Conservation (phyloP, 345 rosid species). For the Isatis tinctoria region DNA sequence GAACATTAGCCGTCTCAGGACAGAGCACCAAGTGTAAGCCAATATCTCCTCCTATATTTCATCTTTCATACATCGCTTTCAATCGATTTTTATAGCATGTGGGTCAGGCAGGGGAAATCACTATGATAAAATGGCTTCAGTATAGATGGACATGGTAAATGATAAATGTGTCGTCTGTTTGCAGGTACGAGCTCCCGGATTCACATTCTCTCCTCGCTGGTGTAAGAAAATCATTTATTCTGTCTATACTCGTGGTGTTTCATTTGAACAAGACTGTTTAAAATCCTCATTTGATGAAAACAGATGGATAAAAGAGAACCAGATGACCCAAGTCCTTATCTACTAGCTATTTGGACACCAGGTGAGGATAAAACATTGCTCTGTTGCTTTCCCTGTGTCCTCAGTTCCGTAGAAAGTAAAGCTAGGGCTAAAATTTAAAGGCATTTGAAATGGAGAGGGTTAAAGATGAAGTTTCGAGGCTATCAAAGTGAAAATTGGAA, state of each 20-base stretch:
- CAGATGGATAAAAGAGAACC: slow-evolving; percentile 82
- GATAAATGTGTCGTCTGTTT: slow-evolving; percentile 26
- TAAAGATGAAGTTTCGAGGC: neutral
- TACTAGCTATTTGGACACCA: slow-evolving; percentile 93
- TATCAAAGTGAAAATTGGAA: slow-evolving; percentile 1
- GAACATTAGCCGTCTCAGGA: slow-evolving; percentile 73
- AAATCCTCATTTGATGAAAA: slow-evolving; percentile 10
- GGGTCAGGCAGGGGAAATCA: neutral
- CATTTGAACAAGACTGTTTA: neutral
- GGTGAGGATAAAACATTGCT: slow-evolving; percentile 43
- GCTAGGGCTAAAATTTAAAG: neutral
- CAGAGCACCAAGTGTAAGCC: slow-evolving; percentile 98
- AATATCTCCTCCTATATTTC: slow-evolving; percentile 9
- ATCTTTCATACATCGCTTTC: neutral
- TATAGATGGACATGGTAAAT: slow-evolving; percentile 8
- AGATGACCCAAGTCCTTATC: slow-evolving; percentile 94
- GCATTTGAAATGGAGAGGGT: neutral
- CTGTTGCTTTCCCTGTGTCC: neutral
- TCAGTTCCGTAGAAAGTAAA: slow-evolving; percentile 1
- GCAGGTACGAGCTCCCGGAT: slow-evolving; percentile 91
- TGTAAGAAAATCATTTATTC: slow-evolving; percentile 41
- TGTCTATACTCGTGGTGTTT: neutral
- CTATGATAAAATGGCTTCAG: neutral
- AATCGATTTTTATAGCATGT: neutral
- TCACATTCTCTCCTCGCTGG: slow-evolving; percentile 73